Base-by-base conservation (phyloP, 2,329 filamentous ascomycete species). In the Rasamsonia emersonii region DNA sequence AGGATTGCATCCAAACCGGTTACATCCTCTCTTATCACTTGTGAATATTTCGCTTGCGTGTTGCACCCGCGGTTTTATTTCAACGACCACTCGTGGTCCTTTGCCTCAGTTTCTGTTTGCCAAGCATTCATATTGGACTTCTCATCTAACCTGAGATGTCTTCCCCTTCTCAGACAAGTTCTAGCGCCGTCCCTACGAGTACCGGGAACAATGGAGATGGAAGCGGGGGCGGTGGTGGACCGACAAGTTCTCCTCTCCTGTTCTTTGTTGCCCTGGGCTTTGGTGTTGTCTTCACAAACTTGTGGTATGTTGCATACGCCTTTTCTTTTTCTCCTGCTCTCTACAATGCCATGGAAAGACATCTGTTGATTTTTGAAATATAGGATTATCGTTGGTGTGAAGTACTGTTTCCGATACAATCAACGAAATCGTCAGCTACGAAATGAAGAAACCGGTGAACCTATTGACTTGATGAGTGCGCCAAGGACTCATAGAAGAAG, bases 331-430 rank as follows among this genome's bases (percentile, higher is more conserved):
- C 16, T 9, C 23, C 9, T 10, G 23, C n/a, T 25, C 11, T 27
- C n/a, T 18, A 24, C 32, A 16, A 9, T 33, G 13, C 23, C 29
- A 20, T 16, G 28, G 24, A 7, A 30, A 20, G 9, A 18, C 5
- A 16, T 33, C 35, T 47, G 30, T 44, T 31, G n/a, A 6, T 8
- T 18, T 24, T 5, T 3, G 25, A 31, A n/a, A 29, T 10, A 32
- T 50, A 98, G 91, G 91, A 98, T 98, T 51, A 98, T 98, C 49
- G 91, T 98, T 39, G 91, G 91, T 46, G 91, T 98, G 40, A 98
- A 98, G 65, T 98, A 98, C 61, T 98, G 91, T 65, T 98, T 98
- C 63, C 76, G 91, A 48, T 96, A 98, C 61, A 96, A 96, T 61
- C 88, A 91, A 46, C 81, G 91, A 37, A 93, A 93, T 54, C 81